Evolutionary conservation across 208 protist species (phyloP).

Genomic region (Tritrichomonas foetus): DNA sequence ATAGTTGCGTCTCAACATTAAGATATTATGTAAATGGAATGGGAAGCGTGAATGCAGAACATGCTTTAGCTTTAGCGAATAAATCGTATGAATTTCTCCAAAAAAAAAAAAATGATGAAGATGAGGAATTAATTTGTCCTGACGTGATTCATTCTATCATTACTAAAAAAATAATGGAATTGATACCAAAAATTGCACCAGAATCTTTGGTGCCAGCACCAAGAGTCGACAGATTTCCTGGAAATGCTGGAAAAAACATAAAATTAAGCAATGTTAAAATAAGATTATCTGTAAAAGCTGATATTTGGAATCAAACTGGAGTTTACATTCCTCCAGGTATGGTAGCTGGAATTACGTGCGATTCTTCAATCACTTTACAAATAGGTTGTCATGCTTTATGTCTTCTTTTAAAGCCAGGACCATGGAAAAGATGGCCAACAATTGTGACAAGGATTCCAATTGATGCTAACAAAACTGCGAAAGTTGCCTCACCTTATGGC

Average conservation of each 20-base stretch:
- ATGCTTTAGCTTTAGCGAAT: not conserved
- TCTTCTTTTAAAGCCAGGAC: not conserved
- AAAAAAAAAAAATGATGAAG: not conserved
- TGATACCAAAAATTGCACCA: not conserved
- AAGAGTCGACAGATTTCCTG: not conserved
- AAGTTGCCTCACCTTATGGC: not conserved
- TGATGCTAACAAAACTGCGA: not conserved
- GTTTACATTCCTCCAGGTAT: not conserved
- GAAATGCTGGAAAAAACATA: not conserved
- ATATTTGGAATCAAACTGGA: not conserved
- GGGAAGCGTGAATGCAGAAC: not conserved
- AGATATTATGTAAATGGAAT: not conserved
- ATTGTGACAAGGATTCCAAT: not conserved
- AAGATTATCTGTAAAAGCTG: not conserved
- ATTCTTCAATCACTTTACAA: not conserved
- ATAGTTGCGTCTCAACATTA: not conserved
- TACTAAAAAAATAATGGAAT: not conserved
- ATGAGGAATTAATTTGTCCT: not conserved
- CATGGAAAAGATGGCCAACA: constrained; percentile 20
- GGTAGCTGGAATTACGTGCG: not conserved
- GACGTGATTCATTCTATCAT: not conserved
- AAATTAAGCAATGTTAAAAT: not conserved
- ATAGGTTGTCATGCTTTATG: not conserved
- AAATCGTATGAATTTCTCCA: not conserved
- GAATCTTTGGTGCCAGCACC: too few species aligned